Base-by-base conservation (phyloP, 768 basidiomycete genomes). In the Cystobasidium tubakii region DNA sequence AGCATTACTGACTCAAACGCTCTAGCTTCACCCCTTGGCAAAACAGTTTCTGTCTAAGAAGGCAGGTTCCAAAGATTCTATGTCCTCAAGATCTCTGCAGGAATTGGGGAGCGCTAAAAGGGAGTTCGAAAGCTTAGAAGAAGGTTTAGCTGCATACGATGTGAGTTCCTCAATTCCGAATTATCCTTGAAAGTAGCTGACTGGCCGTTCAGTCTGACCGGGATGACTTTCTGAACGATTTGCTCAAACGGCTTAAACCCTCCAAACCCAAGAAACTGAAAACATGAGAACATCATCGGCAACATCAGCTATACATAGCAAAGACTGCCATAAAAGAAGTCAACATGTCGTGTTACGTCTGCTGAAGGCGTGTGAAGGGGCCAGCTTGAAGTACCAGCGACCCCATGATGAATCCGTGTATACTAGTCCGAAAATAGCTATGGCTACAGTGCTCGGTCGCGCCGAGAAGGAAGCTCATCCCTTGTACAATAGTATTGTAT, bases 71-170 rank as follows among this genome's bases (percentile, higher is more conserved):
- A 50, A 21, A 50, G n/a, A n/a, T n/a, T 17, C 46, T n/a, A 50
- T 50, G 46, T 50, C 46, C 21, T n/a, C 46, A 3, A 50, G 46
- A 50, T 15, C 46, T 50, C n/a, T 50, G 7, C 46, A 50, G 21
- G 46, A 50, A 19, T 21, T 50, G 21, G 46, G n/a, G 4, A 50
- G 46, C 46, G 46, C 46, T 9, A 50, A 50, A 19, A 50, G 46
- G 21, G n/a, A 50, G 46, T 19, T 50, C 4, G 46, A 50, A 21
- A 50, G 46, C 21, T 21, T n/a, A 50, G 46, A 50, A n/a, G 66
- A 67, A 25, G 66, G 36, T 25, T n/a, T 31, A 12, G 31, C 13
- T 19, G 66, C 27, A 9, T 67, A 67, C 44, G 66, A 67, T 53
- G 66, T 67, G 19, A 53, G 42, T 29, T 13, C 25, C 10, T 66